Evolutionary conservation across 345 rosid species (phyloP).

Genomic region (Pugionium dolabratum): DNA sequence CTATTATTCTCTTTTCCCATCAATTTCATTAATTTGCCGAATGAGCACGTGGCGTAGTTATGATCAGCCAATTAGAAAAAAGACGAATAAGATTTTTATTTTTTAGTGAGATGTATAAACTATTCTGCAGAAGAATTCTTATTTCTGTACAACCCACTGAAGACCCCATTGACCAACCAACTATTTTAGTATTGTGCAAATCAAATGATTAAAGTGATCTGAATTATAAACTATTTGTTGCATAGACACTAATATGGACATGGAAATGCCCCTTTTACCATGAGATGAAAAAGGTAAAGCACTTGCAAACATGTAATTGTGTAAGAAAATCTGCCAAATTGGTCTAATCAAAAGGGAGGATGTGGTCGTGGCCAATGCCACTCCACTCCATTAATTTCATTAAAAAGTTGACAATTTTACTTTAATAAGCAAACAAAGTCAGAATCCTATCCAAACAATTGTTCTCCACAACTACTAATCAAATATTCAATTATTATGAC

Average conservation of each 20-base stretch:
- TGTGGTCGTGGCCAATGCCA: constrained; percentile 36
- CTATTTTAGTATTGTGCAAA: constrained; percentile 2
- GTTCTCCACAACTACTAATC: constrained; percentile 32
- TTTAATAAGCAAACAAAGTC: constrained; percentile 16
- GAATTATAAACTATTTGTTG: not conserved
- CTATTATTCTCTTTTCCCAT: too few species aligned
- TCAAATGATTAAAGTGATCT: constrained; percentile 7
- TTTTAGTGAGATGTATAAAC: constrained; percentile 6
- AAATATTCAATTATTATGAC: constrained; percentile 37
- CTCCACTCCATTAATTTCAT: constrained; percentile 38
- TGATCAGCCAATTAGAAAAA: not conserved
- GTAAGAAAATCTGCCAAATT: constrained; percentile 19
- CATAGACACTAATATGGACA: not conserved
- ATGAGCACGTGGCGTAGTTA: too few species aligned
- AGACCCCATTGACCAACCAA: constrained; percentile 10
- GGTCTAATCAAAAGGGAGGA: constrained; percentile 32
- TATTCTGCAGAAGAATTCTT: not conserved
- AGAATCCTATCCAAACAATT: constrained; percentile 36
- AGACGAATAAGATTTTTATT: not conserved
- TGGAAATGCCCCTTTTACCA: constrained; percentile 13
- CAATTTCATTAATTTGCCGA: too few species aligned
- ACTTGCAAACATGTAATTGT: not conserved
- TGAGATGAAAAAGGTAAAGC: constrained; percentile 13
- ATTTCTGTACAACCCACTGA: not conserved
- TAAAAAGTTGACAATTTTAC: constrained; percentile 24